Evolutionary conservation across 805 yeast species (phyloP), one percentile per base, ranked within the genome.

Genomic region (Lachancea thermotolerans): DNA sequence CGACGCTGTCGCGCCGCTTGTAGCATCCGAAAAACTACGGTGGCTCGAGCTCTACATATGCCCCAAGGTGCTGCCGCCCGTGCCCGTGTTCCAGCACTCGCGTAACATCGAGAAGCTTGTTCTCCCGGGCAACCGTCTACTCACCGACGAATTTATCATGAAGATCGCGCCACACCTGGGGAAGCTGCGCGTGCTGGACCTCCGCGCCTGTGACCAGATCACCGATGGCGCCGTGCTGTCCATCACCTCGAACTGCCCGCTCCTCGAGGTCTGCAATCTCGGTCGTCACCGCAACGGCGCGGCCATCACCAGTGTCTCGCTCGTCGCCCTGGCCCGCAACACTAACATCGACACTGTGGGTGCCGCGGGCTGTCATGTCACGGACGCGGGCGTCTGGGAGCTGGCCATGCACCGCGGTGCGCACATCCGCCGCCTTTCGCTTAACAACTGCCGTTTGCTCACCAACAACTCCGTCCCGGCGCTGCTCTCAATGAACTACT

Each of bases 11-110:
- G 65, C 75, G 2, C 57, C 61, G 15, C 44, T 54, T 4, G 50
- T 72, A 4, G 60, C 74, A 28, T 78, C 80, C 33, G 68, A 73
- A 2, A 66, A 71, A 36, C 60, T 88, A 37, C 70, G 73, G 52
- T 79, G 85, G 84, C 67, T 89, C 28, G 95, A 89, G 60, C 71
- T 88, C 54, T 87, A 84, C 65, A 83, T 90, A 57, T 88, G 96
- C 58, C 91, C 96, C 6, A 72, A 71, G 37, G 58, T 85, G 28
- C 56, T 73, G 7, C 95, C 95, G 3, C 67, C 79, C 0, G 50
- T 66, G 7, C 48, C 60, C 2, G 68, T 82, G 58, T 66, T 81
- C 37, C 50, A 68, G 2, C 72, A 73, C 4, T 55, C 68, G 9
- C 37, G 37, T 6, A 54, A 57, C 12, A 58, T 82, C 39, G 65